Percentiles rank a stretch among this genome's conserved stretches.
phyloP scores from a whole-genome alignment of 2,329 filamentous ascomycete species.

The Ascochyta viciae-villosae region DNA sequence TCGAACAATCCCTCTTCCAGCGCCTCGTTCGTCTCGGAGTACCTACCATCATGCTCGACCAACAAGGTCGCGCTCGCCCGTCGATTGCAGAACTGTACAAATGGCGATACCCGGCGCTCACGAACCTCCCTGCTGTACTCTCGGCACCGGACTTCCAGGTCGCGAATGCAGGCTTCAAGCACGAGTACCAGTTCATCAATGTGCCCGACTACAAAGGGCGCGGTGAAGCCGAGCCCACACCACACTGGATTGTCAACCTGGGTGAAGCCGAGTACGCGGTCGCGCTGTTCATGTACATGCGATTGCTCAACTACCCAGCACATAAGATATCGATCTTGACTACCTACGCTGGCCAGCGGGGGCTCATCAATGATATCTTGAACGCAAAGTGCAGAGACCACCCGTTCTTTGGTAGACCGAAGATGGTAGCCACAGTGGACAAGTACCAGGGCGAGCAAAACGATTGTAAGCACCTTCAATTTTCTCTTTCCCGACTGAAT shows the following conservation, averaged over 20 bases:
- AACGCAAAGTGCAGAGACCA: constrained; percentile 83
- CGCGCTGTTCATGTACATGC: constrained; percentile 96
- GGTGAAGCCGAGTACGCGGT: constrained; percentile 98
- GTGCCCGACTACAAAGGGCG: constrained; percentile 90
- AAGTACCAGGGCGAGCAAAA: constrained; percentile 99
- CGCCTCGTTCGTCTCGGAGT: constrained; percentile 89
- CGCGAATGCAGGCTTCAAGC: constrained; percentile 90
- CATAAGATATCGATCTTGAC: constrained; percentile 85
- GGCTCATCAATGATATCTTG: constrained; percentile 87
- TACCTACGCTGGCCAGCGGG: constrained; percentile 91
- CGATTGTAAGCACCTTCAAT: constrained; percentile 76
- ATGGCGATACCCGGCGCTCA: constrained; percentile 87
- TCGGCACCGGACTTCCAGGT: constrained; percentile 72
- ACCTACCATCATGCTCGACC: constrained; percentile 87
- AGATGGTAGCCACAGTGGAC: constrained; percentile 91
- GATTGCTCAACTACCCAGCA: constrained; percentile 89
- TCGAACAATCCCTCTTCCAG: constrained; percentile 94
- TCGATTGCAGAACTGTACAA: constrained; percentile 88
- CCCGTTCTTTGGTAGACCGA: constrained; percentile 85
- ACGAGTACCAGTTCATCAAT: constrained; percentile 96
- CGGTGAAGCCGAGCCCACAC: constrained; percentile 87
- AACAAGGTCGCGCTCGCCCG: constrained; percentile 89
- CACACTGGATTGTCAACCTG: constrained; percentile 95
- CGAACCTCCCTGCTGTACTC: constrained; percentile 78
- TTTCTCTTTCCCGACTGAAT: neutral